Evolutionary conservation across 2,329 filamentous ascomycete genomes (phyloP).

Genomic region (Calonectria crousiana): DNA sequence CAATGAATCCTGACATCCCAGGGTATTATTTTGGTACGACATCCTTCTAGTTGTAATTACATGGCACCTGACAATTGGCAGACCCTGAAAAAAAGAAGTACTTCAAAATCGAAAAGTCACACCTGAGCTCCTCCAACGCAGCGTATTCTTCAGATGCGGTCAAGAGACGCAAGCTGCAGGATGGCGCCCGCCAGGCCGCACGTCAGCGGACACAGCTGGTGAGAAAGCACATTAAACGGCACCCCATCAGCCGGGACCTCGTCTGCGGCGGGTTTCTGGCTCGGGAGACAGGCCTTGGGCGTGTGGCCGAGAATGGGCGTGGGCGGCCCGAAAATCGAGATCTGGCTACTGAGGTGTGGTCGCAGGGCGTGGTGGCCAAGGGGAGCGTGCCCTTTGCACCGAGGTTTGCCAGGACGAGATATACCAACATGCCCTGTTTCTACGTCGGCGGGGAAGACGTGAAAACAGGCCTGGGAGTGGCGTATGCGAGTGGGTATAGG

Average conservation of each 20-base stretch:
- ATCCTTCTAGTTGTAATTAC: too few relatives aligned
- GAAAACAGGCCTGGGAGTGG: conserved; percentile 55
- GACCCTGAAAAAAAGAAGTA: conserved; percentile 73
- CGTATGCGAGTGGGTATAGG: conserved; percentile 57
- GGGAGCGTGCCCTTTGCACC: conserved; percentile 54
- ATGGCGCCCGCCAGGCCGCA: conserved; percentile 47
- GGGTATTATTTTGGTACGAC: conserved; percentile 67
- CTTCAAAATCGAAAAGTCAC: conserved; percentile 74
- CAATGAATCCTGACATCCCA: conserved; percentile 57
- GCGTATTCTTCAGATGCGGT: conserved; percentile 70
- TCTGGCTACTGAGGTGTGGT: conserved; percentile 52
- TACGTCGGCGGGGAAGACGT: conserved; percentile 54
- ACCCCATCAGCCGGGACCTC: conserved; percentile 49
- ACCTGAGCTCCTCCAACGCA: conserved; percentile 62
- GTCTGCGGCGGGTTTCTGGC: conserved; percentile 45
- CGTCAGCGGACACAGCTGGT: conserved; percentile 46
- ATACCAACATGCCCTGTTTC: conserved; percentile 54
- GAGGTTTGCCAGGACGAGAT: conserved; percentile 41
- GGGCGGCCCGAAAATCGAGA: conserved; percentile 41
- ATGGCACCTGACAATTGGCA: conserved; percentile 39
- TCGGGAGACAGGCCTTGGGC: conserved; percentile 41
- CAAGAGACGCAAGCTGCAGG: conserved; percentile 65
- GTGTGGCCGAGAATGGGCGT: conserved; percentile 34
- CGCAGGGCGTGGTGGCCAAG: conserved; percentile 53
- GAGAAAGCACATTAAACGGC: conserved; percentile 55